Evolutionary conservation across 306 rosid genomes (phyloP).

Genomic region (Prosopis cineraria): DNA sequence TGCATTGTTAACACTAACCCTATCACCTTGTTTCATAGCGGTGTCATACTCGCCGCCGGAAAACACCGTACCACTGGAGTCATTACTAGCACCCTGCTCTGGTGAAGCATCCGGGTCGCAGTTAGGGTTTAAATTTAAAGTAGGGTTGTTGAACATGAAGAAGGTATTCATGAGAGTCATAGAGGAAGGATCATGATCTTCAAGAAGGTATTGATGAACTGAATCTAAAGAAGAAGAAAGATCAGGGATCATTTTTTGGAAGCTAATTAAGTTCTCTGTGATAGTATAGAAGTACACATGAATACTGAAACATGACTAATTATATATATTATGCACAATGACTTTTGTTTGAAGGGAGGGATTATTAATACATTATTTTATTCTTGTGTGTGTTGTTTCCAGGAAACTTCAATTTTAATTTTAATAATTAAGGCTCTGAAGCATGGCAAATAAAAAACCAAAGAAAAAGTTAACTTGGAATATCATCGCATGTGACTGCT

Average conservation of each 20-base stretch:
- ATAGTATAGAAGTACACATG: background rate
- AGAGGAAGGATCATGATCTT: background rate
- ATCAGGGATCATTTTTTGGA: background rate
- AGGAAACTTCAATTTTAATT: constrained; percentile 1
- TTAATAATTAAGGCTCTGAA: background rate
- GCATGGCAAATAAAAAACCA: background rate
- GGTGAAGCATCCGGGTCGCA: background rate
- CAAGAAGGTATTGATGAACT: background rate
- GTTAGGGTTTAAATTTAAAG: background rate
- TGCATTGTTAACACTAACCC: background rate
- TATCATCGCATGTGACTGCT: background rate
- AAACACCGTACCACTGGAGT: background rate
- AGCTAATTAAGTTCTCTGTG: background rate
- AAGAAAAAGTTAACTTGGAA: background rate
- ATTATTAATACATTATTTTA: background rate
- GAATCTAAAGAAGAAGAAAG: background rate
- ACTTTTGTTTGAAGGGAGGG: background rate
- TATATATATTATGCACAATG: constrained; percentile 1
- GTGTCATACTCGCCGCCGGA: background rate
- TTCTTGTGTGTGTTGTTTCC: background rate
- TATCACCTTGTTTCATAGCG: background rate
- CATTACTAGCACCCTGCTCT: background rate
- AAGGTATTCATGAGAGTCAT: background rate
- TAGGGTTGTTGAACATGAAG: background rate
- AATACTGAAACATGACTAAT: background rate